phyloP scores from a whole-genome alignment of 2,329 filamentous ascomycete genomes.

The Lojkania enalia region DNA sequence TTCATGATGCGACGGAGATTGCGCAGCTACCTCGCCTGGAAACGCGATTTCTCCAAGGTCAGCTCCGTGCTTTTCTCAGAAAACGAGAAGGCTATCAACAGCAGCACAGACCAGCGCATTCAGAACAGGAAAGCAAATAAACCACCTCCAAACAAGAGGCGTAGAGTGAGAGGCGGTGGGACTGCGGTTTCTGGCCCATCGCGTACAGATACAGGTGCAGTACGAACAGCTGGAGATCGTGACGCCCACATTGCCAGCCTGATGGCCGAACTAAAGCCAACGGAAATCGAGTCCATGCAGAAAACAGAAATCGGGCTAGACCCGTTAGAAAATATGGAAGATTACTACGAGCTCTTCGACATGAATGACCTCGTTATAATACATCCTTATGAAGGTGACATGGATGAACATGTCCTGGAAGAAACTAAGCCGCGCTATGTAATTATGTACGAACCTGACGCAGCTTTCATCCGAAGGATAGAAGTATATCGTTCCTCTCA shows the following conservation, averaged over 20 bases:
- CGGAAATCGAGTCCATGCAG: constrained; percentile 72
- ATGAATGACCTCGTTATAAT: constrained; percentile 87
- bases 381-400: constrained; percentile 92
- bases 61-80: constrained; percentile 77
- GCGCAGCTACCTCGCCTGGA: constrained; percentile 87
- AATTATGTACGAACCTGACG: constrained; percentile 97
- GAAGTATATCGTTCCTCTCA: constrained; percentile 97
- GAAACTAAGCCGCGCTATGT: constrained; percentile 92
- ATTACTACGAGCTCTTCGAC: constrained; percentile 88
- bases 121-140: constrained; percentile 59
- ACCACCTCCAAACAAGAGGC: constrained; percentile 80
- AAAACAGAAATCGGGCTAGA: constrained; percentile 78
- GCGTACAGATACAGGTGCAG: constrained; percentile 72
- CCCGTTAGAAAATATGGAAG: constrained; percentile 86
- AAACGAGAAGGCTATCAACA: constrained; percentile 75
- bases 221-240: constrained; percentile 77
- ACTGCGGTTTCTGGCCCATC: constrained; percentile 60
- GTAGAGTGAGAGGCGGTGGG: constrained; percentile 80
- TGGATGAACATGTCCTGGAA: constrained; percentile 95
- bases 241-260: constrained; percentile 80
- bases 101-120: constrained; percentile 62
- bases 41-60: constrained; percentile 82
- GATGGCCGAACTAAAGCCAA: constrained; percentile 81
- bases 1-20: constrained; percentile 91
- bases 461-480: constrained; percentile 89